Conservation (phyloP, 352 stramenopile genomes). For the Phytophthora sp. region DNA sequence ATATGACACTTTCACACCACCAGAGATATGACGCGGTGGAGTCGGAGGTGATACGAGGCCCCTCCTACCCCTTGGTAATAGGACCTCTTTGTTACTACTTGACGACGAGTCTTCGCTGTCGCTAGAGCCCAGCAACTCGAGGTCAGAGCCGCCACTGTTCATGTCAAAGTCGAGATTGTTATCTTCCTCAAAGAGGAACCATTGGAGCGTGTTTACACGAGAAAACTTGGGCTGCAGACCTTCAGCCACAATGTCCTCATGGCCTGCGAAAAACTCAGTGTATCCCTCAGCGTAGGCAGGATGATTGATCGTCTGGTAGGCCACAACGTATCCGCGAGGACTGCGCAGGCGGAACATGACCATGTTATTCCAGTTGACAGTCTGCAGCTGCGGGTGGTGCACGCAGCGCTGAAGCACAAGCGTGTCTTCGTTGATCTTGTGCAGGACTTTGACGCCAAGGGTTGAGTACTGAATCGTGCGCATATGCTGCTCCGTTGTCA, state of each 20-base stretch:
- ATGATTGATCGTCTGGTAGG: constrained; percentile 53
- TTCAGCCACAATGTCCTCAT: constrained; percentile 32
- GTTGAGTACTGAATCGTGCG: constrained; percentile 60
- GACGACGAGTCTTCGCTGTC: constrained; percentile 34
- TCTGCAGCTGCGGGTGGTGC: constrained; percentile 55
- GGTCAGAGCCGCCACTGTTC: constrained; percentile 44
- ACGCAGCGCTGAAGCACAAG: constrained; percentile 52
- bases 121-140: constrained; percentile 42
- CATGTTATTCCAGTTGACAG: constrained; percentile 58
- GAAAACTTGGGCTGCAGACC: constrained; percentile 46
- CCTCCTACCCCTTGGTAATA: constrained; percentile 16
- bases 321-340: constrained; percentile 50
- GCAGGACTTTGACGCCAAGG: constrained; percentile 51
- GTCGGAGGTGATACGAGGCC: constrained; percentile 2
- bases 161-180: constrained; percentile 47
- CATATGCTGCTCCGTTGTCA: constrained; percentile 59
- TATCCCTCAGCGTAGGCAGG: constrained; percentile 42
- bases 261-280: constrained; percentile 44
- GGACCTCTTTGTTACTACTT: constrained; percentile 17
- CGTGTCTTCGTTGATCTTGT: constrained; percentile 58
- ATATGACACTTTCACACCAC: constrained; percentile 51
- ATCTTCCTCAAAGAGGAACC: constrained; percentile 44
- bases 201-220: constrained; percentile 56
- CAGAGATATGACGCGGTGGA: neutral
- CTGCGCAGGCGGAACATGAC: constrained; percentile 57